Evolutionary conservation across 495 filamentous ascomycete genomes (phyloP), one percentile per base, ranked within the genome.

Genomic region (Schizothecium vesticola): DNA sequence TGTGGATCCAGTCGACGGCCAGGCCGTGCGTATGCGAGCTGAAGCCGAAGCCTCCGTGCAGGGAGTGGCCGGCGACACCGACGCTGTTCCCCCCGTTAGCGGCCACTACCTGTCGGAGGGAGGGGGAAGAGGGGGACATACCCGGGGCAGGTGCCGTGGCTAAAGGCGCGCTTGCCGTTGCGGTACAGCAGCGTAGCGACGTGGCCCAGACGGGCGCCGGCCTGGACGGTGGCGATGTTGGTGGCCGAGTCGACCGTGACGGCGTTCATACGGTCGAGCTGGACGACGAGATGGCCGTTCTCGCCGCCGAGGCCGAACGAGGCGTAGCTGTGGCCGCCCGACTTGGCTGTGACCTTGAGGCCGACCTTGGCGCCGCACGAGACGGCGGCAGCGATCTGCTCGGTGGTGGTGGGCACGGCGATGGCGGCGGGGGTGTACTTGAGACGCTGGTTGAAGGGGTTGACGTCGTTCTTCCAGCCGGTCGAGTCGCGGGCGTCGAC

Each of bases 61-160:
- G 76, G 26, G 77, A 72, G 61, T 83, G 81, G 0, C 81, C 81
- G 22, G 71, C 76, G 22, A 83, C 77, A 9, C 81, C 81, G 59
- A 83, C 81, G 26, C 81, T 83, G 59, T 56, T 25, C 19, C 19
- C 3, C 22, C 3, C 6, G 56, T 25, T 29, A 31, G 19, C 0
- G 43, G 24, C 23, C 31, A 33, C 11, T 11, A 3, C 31, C 31
- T 12, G 13, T 13, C 3, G 12, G 33, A 3, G 31, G 56, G 21
- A 31, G 43, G 4, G 11, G 22, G 26, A 24, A 13, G 28, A 19
- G 23, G 21, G n/a, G 26, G 3, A 72, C 66, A 9, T 65, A 82
- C 81, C 80, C 78, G 10, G 81, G 81, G 62, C 80, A 84, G 55
- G 79, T 84, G 23, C 81, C 81, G 63, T 84, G 81, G 43, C 77